A percentile compares a stretch with the other conserved stretches of the same genome.
Conservation (phyloP, 2,329 filamentous ascomycete species). For the Coleophoma cylindrospora region DNA sequence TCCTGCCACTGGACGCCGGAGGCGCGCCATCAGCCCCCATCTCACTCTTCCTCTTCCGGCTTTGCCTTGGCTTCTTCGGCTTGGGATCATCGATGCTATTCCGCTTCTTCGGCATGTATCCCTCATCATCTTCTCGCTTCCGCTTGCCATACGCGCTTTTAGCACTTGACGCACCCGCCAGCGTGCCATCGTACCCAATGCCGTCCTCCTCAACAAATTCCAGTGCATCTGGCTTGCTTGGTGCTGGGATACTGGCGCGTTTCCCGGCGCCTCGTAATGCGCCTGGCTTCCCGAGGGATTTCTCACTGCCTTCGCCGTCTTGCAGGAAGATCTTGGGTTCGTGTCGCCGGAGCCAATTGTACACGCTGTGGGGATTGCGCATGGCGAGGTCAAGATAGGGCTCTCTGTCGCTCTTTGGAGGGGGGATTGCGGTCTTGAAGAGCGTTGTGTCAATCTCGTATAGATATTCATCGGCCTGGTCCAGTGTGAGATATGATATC, state of each 20-base stretch:
- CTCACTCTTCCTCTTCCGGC: constrained; percentile 17
- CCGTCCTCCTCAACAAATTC: constrained; percentile 31
- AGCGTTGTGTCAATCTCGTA: constrained; percentile 44
- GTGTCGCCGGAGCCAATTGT: constrained; percentile 89
- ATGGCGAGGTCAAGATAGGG: constrained; percentile 47
- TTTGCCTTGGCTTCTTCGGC: constrained; percentile 18
- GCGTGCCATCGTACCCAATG: constrained; percentile 24
- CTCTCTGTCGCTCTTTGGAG: constrained; percentile 28
- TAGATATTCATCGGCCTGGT: constrained; percentile 72
- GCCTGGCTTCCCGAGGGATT: constrained; percentile 32
- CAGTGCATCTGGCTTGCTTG: constrained; percentile 23
- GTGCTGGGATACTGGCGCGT: constrained; percentile 25
- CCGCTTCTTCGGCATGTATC: constrained; percentile 55
- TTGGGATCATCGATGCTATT: constrained; percentile 14
- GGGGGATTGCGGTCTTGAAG: constrained; percentile 21
- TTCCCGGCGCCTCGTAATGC: constrained; percentile 28
- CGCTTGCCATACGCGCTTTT: constrained; percentile 34
- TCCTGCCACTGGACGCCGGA: constrained; percentile 31
- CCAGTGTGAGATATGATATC: constrained; percentile 60
- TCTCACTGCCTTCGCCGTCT: constrained; percentile 34
- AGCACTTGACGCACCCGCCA: constrained; percentile 11
- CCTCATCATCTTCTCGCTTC: constrained; percentile 47
- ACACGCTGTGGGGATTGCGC: constrained; percentile 83
- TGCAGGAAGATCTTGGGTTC: constrained; percentile 82
- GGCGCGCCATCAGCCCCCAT: constrained; percentile 12